These are phyloP conservation scores for Trametes sp. DNA, from an alignment of 1,284 basidiomycete species.

Conservation along the genomic window DNA sequence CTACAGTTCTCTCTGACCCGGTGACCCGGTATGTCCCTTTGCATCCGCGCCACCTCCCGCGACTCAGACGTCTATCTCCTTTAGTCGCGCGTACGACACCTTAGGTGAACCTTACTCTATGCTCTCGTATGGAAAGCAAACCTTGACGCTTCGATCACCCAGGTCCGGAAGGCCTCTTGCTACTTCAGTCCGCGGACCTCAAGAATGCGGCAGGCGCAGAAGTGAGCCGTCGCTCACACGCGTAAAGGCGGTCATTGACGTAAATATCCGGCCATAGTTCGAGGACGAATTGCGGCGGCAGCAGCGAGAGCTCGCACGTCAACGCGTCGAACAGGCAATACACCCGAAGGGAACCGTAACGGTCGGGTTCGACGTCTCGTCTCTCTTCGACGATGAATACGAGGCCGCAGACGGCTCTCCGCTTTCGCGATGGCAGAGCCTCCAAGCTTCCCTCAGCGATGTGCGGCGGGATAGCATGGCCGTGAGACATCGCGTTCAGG, in stretches of 20 bases:
- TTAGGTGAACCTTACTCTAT: constrained; percentile 55
- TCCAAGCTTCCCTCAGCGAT: constrained; percentile 23
- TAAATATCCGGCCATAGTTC: constrained; percentile 30
- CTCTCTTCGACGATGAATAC: constrained; percentile 47
- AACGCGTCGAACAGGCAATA: constrained; percentile 36
- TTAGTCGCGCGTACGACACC: constrained; percentile 73
- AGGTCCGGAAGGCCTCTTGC: constrained; percentile 35
- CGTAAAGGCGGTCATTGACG: constrained; percentile 19
- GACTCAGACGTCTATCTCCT: constrained; percentile 27
- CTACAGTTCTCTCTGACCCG: constrained; percentile 75
- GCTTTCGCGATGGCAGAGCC: constrained; percentile 21
- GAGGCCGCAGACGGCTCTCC: constrained; percentile 21
- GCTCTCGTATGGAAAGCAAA: neutral
- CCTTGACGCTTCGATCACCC: constrained; percentile 28
- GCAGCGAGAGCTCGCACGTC: constrained; percentile 41
- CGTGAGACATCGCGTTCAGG: constrained; percentile 34
- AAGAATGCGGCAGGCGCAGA: constrained; percentile 30
- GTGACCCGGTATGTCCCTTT: constrained; percentile 63
- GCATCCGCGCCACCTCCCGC: constrained; percentile 15
- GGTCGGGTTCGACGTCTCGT: constrained; percentile 56
- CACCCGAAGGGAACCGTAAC: constrained; percentile 37
- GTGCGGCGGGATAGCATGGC: constrained; percentile 20
- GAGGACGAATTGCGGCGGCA: constrained; percentile 45
- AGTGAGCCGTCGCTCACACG: constrained; percentile 26
- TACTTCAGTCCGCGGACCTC: constrained; percentile 31